A percentile compares a stretch with the other conserved stretches of the same genome.
phyloP scores from a whole-genome alignment of 352 stramenopile genomes.

The Saprolegnia parasitica region DNA sequence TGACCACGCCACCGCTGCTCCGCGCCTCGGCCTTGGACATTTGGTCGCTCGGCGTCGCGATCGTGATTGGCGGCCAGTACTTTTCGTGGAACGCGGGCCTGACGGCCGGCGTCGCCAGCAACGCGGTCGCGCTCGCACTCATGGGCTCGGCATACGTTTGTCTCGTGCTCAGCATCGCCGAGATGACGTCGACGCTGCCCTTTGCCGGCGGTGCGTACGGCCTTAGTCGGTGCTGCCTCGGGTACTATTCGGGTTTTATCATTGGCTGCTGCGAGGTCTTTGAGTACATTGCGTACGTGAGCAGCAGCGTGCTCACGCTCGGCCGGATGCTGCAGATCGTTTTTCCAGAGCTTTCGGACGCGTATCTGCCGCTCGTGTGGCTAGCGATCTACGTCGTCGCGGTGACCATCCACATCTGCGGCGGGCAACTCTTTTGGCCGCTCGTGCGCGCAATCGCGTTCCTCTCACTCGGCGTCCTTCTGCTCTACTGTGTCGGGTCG shows the following conservation, averaged over 20 bases:
- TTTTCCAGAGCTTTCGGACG: constrained; percentile 7
- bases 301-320: constrained; percentile 11
- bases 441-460: constrained; percentile 33
- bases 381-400: constrained; percentile 11
- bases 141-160: constrained; percentile 33
- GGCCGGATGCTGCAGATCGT: constrained; percentile 2
- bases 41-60: constrained; percentile 35
- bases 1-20: neutral
- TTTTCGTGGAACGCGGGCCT: constrained; percentile 37
- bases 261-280: constrained; percentile 30
- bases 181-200: constrained; percentile 34
- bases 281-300: constrained; percentile 31
- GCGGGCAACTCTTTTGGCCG: constrained; percentile 11
- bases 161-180: constrained; percentile 19
- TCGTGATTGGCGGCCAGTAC: constrained; percentile 37
- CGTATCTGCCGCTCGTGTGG: constrained; percentile 27
- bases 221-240: constrained; percentile 26
- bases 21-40: constrained; percentile 29
- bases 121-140: constrained; percentile 32
- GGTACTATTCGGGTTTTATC: constrained; percentile 29
- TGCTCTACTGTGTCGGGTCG: constrained; percentile 38
- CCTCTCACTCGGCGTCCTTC: constrained; percentile 35
- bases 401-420: neutral
- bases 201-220: constrained; percentile 34
- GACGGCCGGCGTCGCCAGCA: constrained; percentile 30